phyloP scores from a whole-genome alignment of 371 early-diverging fungal genomes.

The Mortierella sp. region DNA sequence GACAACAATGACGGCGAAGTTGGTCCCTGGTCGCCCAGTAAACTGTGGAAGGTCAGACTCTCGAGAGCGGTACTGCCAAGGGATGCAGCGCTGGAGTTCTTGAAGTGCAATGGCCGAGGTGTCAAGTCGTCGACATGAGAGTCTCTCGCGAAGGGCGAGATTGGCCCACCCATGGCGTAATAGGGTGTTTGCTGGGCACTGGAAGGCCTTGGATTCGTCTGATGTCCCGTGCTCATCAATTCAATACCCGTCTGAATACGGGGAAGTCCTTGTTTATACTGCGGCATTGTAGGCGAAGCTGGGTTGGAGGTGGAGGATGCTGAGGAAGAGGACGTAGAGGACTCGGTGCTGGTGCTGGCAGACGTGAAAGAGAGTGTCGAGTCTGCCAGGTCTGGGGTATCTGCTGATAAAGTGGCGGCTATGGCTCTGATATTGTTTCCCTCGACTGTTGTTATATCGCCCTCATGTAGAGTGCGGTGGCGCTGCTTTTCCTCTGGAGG shows the following conservation, averaged over 20 bases:
- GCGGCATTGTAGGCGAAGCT: slow-evolving; percentile 2
- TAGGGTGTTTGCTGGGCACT: neutral
- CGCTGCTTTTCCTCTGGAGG: slow-evolving; percentile 48
- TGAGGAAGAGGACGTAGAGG: slow-evolving; percentile 26
- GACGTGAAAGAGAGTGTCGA: slow-evolving; percentile 29
- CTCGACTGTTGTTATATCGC: slow-evolving; percentile 18
- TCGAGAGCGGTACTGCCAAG: slow-evolving; percentile 11
- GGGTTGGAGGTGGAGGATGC: neutral
- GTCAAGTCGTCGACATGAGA: neutral
- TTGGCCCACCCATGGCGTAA: neutral
- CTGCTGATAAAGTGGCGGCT: neutral
- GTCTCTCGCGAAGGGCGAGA: slow-evolving; percentile 2
- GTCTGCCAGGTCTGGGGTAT: slow-evolving; percentile 29
- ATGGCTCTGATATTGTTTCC: slow-evolving; percentile 13
- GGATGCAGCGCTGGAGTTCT: slow-evolving; percentile 41
- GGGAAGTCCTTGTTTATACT: neutral
- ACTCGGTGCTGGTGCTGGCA: slow-evolving; percentile 16
- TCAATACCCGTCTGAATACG: slow-evolving; percentile 18
- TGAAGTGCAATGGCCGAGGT: slow-evolving; percentile 26
- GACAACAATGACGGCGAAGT: slow-evolving; percentile 11
- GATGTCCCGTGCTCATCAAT: neutral
- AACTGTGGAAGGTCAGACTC: neutral
- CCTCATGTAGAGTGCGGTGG: slow-evolving; percentile 16
- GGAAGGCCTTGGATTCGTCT: slow-evolving; percentile 2
- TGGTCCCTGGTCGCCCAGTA: slow-evolving; percentile 21